These are phyloP conservation scores for Reticulascus tulasneorum DNA, from an alignment of 2,329 filamentous ascomycete genomes.

Conservation along the genomic window DNA sequence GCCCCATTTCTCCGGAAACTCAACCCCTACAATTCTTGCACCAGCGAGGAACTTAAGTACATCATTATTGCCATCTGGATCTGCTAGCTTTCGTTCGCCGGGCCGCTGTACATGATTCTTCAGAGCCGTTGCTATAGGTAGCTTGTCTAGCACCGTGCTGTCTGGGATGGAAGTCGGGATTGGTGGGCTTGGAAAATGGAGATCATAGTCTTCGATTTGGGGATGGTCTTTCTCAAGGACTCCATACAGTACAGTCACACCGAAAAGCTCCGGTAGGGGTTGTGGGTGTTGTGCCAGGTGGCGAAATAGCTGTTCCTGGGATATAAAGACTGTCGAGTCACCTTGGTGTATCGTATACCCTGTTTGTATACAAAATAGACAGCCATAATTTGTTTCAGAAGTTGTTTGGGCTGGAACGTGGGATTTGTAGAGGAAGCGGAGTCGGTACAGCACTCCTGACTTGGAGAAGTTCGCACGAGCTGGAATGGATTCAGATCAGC, in stretches of 20 bases:
- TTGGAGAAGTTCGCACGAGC: conserved; percentile 29
- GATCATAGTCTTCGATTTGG: conserved; percentile 27
- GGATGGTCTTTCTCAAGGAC: conserved; percentile 20
- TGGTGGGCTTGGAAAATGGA: conserved; percentile 30
- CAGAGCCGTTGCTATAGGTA: conserved; percentile 29
- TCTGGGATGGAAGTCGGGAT: conserved; percentile 16
- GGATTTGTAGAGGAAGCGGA: conserved; percentile 38
- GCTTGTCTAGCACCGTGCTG: conserved; percentile 15
- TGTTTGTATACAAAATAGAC: conserved; percentile 33
- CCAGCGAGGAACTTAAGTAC: conserved; percentile 35
- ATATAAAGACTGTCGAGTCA: conserved; percentile 37
- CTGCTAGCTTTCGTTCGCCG: conserved; percentile 26
- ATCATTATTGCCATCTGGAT: conserved; percentile 27
- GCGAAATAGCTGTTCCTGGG: conserved; percentile 30
- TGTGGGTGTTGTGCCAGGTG: conserved; percentile 36
- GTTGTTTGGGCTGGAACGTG: conserved; percentile 29
- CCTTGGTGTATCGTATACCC: conserved; percentile 30
- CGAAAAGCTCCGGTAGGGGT: conserved; percentile 32
- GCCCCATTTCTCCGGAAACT: conserved; percentile 28
- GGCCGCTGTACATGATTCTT: conserved; percentile 30
- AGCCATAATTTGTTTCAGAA: conserved; percentile 33
- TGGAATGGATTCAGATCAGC: conserved; percentile 7
- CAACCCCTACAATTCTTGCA: conserved; percentile 25
- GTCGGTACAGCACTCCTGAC: conserved; percentile 31
- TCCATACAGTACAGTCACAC: conserved; percentile 31